A percentile compares a stretch with the other conserved stretches of the same genome.
phyloP scores from a whole-genome alignment of 129 eudicot species.

The Pittosporum tobira region DNA sequence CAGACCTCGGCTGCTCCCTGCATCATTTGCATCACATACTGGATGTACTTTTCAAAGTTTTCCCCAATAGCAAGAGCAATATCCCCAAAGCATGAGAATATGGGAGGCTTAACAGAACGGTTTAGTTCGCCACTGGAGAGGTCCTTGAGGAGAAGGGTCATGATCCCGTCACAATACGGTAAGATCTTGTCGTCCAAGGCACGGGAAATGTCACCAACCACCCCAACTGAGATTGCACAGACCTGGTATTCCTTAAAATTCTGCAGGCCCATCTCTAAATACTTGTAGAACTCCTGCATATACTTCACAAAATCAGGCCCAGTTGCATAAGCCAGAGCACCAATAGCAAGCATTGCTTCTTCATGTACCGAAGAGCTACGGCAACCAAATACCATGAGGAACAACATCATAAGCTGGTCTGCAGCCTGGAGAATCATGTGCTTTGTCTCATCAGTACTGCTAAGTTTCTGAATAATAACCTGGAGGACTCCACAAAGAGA shows the following conservation, averaged over 20 bases:
- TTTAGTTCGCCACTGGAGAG: conserved; percentile 69
- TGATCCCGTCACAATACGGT: conserved; percentile 78
- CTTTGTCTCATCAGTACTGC: conserved; percentile 51
- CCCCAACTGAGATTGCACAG: conserved; percentile 81
- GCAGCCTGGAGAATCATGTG: conserved; percentile 45
- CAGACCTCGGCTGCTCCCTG: conserved; percentile 78
- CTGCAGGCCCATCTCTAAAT: conserved; percentile 79
- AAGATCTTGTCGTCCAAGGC: conserved; percentile 82
- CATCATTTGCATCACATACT: conserved; percentile 75
- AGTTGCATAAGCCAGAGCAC: conserved; percentile 92
- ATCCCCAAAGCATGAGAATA: conserved; percentile 93
- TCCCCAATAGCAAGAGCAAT: conserved; percentile 91
- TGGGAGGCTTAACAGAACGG: conserved; percentile 87
- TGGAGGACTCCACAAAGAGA: conserved; percentile 78
- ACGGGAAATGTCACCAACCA: conserved; percentile 86
- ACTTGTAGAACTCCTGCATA: conserved; percentile 76
- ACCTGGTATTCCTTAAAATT: conserved; percentile 89
- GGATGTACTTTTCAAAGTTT: conserved; percentile 66
- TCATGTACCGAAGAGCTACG: conserved; percentile 86
- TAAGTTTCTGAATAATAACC: conserved; percentile 77
- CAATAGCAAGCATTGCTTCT: conserved; percentile 98
- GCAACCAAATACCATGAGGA: conserved; percentile 68
- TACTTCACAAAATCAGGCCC: conserved; percentile 73
- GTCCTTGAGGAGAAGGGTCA: conserved; percentile 74
- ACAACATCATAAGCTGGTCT: conserved; percentile 66